Evolutionary conservation across 2,329 filamentous ascomycete genomes (phyloP).

Genomic region (Myriangium duriaei): DNA sequence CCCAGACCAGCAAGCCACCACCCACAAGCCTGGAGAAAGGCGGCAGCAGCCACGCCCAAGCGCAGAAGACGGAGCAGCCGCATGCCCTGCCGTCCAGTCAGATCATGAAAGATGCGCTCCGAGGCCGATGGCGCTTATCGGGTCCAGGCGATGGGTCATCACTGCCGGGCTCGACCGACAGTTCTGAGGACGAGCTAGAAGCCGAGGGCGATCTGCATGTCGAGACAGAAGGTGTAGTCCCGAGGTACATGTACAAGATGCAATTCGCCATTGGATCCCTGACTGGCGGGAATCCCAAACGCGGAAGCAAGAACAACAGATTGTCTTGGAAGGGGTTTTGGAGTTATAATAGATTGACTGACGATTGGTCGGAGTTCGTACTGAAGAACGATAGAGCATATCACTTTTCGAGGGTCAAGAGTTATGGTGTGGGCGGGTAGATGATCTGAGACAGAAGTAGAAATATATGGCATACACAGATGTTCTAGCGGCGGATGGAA

Average conservation of each 20-base stretch:
- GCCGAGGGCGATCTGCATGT: conserved; percentile 60
- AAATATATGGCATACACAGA: not conserved
- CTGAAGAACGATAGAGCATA: conserved; percentile 49
- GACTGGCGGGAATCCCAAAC: conserved; percentile 21
- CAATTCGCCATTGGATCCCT: conserved; percentile 51
- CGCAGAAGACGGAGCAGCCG: conserved; percentile 17
- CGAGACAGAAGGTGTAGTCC: conserved; percentile 71
- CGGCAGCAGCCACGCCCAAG: conserved; percentile 3
- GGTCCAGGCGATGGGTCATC: conserved; percentile 28
- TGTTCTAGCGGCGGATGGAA: too few species aligned
- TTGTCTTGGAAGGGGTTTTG: conserved; percentile 80
- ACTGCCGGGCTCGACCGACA: conserved; percentile 14
- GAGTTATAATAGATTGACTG: conserved; percentile 78
- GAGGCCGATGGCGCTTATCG: conserved; percentile 54
- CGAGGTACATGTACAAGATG: conserved; percentile 77
- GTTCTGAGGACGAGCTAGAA: conserved; percentile 22
- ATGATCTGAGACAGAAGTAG: not conserved
- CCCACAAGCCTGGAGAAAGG: conserved; percentile 6
- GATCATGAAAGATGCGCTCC: conserved; percentile 56
- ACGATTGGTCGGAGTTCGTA: conserved; percentile 78
- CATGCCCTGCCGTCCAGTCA: conserved; percentile 31
- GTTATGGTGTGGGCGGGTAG: conserved; percentile 26
- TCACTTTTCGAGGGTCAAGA: conserved; percentile 50
- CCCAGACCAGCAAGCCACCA: not conserved
- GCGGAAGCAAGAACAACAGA: conserved; percentile 65